These are phyloP conservation scores for Calonectria multiphialidica DNA, from an alignment of 2,329 filamentous ascomycete genomes.

Conservation along the genomic window DNA sequence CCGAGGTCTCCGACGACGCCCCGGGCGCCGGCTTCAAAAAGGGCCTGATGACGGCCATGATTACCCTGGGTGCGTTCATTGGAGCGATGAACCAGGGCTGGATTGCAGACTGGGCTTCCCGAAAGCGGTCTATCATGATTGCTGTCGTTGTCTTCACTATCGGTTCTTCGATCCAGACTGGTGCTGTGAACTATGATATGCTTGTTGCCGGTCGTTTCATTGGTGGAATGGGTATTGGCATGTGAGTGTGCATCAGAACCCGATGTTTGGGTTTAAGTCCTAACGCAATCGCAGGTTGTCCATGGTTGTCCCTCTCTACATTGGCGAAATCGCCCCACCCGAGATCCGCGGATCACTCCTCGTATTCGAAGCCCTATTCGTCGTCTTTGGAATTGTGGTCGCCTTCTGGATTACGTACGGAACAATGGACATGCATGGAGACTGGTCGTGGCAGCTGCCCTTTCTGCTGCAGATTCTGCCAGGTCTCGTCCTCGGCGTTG, in stretches of 20 bases:
- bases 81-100: conserved; percentile 58
- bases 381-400: conserved; percentile 46
- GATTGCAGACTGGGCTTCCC: conserved; percentile 47
- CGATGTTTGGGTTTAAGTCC: not conserved
- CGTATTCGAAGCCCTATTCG: conserved; percentile 53
- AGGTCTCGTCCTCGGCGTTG: conserved; percentile 39
- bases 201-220: conserved; percentile 56
- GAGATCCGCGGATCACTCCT: conserved; percentile 61
- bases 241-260: conserved; percentile 25
- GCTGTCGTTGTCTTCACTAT: conserved; percentile 52
- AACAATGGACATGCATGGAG: conserved; percentile 39
- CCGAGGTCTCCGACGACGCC: conserved; percentile 46
- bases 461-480: conserved; percentile 46
- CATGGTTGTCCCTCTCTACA: conserved; percentile 56
- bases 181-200: conserved; percentile 54
- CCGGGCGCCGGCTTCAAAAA: conserved; percentile 52
- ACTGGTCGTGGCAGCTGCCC: conserved; percentile 46
- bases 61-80: conserved; percentile 60
- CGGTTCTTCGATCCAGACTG: conserved; percentile 58
- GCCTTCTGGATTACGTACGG: conserved; percentile 49
- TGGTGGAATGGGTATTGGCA: conserved; percentile 59
- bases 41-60: conserved; percentile 62
- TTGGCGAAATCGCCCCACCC: conserved; percentile 60
- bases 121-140: conserved; percentile 49
- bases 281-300: conserved; percentile 30